Percentiles rank a stretch among this genome's conserved stretches.
Evolutionary conservation across 176 grass and related monocot genomes (phyloP).

Genomic region (Lolium rigidum): DNA sequence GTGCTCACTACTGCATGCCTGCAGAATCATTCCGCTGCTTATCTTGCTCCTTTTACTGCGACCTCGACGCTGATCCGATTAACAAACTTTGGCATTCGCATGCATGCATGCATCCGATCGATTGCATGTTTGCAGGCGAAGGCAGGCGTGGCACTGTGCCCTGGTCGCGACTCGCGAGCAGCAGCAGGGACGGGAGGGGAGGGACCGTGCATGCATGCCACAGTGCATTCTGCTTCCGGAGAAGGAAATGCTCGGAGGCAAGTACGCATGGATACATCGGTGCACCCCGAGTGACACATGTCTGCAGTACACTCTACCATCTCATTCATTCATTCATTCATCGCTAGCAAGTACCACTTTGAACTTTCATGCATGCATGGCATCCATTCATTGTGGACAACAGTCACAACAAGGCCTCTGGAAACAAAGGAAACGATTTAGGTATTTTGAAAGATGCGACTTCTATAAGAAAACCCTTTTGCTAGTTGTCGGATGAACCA

Average conservation of each 20-base stretch:
- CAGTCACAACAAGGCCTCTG: not conserved
- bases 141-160: conserved; percentile 22
- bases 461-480: too few species aligned
- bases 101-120: not conserved
- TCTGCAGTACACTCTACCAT: not conserved
- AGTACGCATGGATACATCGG: conserved; percentile 18
- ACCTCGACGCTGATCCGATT: not conserved
- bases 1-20: not conserved
- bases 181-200: not conserved
- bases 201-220: conserved; percentile 47
- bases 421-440: not conserved
- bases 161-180: conserved; percentile 41
- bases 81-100: not conserved
- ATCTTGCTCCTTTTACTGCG: not conserved
- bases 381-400: not conserved
- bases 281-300: not conserved
- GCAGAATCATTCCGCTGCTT: conserved; percentile 44
- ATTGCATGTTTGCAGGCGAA: not conserved
- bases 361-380: not conserved
- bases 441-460: too few species aligned
- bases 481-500: too few species aligned
- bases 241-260: conserved; percentile 47
- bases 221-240: conserved; percentile 50
- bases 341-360: not conserved
- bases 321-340: not conserved